Percentiles rank a stretch among this genome's conserved stretches.
These are phyloP conservation scores for Pichia membranifaciens DNA, from an alignment of 805 yeast genomes.

Conservation along the genomic window DNA sequence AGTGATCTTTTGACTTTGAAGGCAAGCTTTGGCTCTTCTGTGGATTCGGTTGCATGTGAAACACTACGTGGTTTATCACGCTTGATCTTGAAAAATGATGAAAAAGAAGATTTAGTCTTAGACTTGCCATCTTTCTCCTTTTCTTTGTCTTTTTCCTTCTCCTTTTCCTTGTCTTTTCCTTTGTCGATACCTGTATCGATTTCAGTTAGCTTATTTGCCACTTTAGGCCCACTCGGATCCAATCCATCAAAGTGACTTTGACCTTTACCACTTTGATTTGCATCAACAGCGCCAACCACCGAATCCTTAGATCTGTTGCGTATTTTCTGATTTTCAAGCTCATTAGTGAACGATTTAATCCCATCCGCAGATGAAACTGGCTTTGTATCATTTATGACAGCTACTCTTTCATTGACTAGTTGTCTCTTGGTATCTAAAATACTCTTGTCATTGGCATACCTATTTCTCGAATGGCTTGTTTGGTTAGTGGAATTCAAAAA, in stretches of 20 bases:
- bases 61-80: slow-evolving; percentile 13
- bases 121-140: slow-evolving; percentile 10
- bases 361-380: neutral
- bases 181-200: neutral
- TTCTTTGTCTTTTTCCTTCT: neutral
- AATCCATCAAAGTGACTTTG: no score
- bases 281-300: neutral
- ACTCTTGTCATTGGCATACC: slow-evolving; percentile 3
- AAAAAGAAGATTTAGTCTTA: slow-evolving; percentile 14
- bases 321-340: neutral
- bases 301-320: neutral
- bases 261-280: no score
- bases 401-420: neutral
- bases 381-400: neutral
- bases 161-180: neutral
- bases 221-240: no score
- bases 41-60: neutral
- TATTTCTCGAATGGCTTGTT: slow-evolving; percentile 1
- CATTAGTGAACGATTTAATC: neutral
- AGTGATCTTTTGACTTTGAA: slow-evolving; percentile 8
- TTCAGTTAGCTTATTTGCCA: no score
- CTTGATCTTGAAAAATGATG: slow-evolving; percentile 17
- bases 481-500: neutral
- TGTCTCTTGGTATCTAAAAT: neutral
- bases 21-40: slow-evolving; percentile 3